A percentile compares a stretch with the other conserved stretches of the same genome.
Conservation (phyloP, 306 rosid genomes). For the Sophora flavescens region DNA sequence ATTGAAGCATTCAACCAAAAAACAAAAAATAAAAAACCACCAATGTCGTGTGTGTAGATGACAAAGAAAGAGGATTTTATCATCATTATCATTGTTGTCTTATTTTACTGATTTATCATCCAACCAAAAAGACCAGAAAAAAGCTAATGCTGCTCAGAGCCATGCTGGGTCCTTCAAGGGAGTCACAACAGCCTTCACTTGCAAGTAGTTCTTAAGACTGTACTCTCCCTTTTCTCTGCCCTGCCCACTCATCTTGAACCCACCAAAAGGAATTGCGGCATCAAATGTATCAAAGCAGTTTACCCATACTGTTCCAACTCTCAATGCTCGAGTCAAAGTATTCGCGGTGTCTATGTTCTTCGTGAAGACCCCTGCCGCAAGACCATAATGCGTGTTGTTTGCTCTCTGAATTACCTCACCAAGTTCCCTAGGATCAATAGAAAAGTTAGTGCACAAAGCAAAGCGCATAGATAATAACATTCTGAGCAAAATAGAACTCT, state of each 20-base stretch:
- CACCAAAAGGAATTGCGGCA: conserved; percentile 96
- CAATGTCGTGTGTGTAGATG: not conserved
- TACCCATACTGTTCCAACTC: conserved; percentile 82
- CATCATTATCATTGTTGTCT: conserved; percentile 29
- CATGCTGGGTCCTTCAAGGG: conserved; percentile 83
- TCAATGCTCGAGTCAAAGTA: conserved; percentile 72
- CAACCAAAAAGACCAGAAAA: not conserved
- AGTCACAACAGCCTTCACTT: conserved; percentile 91
- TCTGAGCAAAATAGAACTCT: not conserved
- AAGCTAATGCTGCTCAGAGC: conserved; percentile 55
- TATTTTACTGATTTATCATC: conserved; percentile 45
- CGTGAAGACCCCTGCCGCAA: conserved; percentile 91
- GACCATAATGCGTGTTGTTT: conserved; percentile 73
- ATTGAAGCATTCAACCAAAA: conserved; percentile 13
- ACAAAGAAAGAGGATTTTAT: conserved; percentile 37
- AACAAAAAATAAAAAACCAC: not conserved
- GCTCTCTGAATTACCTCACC: conserved; percentile 83
- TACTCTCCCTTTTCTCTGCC: conserved; percentile 95
- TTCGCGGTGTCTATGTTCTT: conserved; percentile 77
- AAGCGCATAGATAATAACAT: not conserved
- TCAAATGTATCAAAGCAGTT: conserved; percentile 85
- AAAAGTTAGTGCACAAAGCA: conserved; percentile 20
- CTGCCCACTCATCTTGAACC: conserved; percentile 91
- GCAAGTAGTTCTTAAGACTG: conserved; percentile 82
- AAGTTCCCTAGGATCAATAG: conserved; percentile 59